These are phyloP conservation scores for Pascua guehoae DNA, from an alignment of 1,284 basidiomycete species.

Conservation along the genomic window DNA sequence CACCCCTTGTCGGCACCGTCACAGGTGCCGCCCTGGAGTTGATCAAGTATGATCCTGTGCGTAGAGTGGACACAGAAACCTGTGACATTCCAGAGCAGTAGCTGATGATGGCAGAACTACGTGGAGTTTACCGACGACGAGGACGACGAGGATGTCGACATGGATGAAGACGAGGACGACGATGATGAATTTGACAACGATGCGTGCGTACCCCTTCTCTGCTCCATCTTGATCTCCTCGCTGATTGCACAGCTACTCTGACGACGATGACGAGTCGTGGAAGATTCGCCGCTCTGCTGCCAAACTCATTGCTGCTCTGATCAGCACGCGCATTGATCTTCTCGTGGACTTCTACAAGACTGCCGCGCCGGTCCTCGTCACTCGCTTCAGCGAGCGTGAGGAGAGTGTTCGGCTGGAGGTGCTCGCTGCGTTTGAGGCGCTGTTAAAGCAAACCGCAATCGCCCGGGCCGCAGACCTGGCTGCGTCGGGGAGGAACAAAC, in stretches of 20 bases:
- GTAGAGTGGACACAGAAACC: background rate
- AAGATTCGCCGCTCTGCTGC: conserved; percentile 92
- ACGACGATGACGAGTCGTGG: conserved; percentile 99
- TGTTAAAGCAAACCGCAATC: conserved; percentile 70
- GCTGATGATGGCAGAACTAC: conserved; percentile 65
- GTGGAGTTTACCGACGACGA: conserved; percentile 69
- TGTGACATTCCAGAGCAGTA: too few species aligned
- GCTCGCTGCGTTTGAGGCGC: conserved; percentile 75
- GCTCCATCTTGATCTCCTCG: conserved; percentile 48
- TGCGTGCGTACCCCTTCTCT: conserved; percentile 35
- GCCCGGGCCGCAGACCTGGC: conserved; percentile 31
- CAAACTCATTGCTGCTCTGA: conserved; percentile 78
- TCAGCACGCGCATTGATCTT: conserved; percentile 83
- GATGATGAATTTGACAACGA: conserved; percentile 64
- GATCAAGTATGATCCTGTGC: conserved; percentile 89
- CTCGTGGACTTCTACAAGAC: conserved; percentile 72
- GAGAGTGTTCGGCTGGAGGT: conserved; percentile 93
- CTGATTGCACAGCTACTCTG: conserved; percentile 61
- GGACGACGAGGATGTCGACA: conserved; percentile 64
- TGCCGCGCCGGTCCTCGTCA: conserved; percentile 81
- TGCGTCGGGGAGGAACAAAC: conserved; percentile 36
- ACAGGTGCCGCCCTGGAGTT: conserved; percentile 67
- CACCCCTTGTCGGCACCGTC: conserved; percentile 66
- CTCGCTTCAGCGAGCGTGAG: conserved; percentile 90
- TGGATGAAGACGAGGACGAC: conserved; percentile 46